phyloP scores from a whole-genome alignment of 805 yeast species.

The Yarrowia sp. region DNA sequence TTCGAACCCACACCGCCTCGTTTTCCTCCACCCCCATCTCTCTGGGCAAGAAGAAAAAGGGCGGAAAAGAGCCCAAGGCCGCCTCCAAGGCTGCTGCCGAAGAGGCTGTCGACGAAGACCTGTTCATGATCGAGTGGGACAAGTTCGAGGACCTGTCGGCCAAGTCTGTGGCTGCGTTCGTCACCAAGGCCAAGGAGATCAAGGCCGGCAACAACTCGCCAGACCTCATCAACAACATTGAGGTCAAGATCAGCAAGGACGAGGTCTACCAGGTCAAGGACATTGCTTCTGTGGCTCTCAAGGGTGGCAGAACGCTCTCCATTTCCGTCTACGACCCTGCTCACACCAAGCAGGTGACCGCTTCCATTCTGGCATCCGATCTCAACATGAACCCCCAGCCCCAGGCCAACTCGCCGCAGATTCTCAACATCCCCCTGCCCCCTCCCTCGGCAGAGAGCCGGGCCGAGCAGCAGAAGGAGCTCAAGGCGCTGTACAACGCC shows the following conservation, averaged over 20 bases:
- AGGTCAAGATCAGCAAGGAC: constrained; percentile 51
- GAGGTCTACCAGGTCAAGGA: constrained; percentile 40
- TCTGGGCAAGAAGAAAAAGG: constrained; percentile 37
- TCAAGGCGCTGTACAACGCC: constrained; percentile 54
- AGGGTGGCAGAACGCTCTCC: constrained; percentile 68
- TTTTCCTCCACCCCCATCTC: constrained; percentile 18
- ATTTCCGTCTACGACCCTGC: constrained; percentile 90
- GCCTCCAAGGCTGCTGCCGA: constrained; percentile 37
- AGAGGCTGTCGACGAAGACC: constrained; percentile 40
- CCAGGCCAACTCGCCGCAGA: constrained; percentile 74
- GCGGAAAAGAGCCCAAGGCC: constrained; percentile 36
- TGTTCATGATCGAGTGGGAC: constrained; percentile 45
- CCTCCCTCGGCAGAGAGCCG: constrained; percentile 74
- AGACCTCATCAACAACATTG: constrained; percentile 51
- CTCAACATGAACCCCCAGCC: constrained; percentile 81
- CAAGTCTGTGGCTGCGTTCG: constrained; percentile 59
- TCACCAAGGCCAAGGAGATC: constrained; percentile 63
- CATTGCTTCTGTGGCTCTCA: constrained; percentile 74
- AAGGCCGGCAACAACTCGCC: constrained; percentile 77
- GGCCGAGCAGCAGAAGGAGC: constrained; percentile 59
- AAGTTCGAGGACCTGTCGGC: constrained; percentile 57
- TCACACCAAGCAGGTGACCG: constrained; percentile 69
- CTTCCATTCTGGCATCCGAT: constrained; percentile 71
- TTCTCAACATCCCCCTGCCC: constrained; percentile 76
- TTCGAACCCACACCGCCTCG: constrained; percentile 12